Evolutionary conservation across 139 green algal species (phyloP), one percentile per base, ranked within the genome.

Genomic region (Chlamydomonas eustigma): DNA sequence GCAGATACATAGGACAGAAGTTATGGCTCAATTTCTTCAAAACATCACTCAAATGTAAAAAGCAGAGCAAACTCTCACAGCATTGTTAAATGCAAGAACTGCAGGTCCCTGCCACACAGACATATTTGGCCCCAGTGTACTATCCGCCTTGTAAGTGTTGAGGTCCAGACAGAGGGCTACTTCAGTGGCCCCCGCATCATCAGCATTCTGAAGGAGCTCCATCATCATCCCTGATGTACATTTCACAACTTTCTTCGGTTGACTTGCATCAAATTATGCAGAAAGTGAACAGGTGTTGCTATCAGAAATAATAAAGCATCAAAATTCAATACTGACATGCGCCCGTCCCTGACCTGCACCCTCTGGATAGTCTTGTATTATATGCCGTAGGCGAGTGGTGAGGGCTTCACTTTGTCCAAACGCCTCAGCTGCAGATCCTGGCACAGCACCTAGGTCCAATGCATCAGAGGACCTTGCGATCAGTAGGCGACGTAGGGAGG

Each of bases 391-490:
- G 5, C 91, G 79, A 2, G 89, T 94, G 2, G 91, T 96, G 5
- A 96, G 86, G 63, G 89, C 89, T 79, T 96, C 91, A 74, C 85
- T 89, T 86, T 96, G 91, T 0, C 91, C 91, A 80, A 94, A 96
- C 22, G 90, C 90, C 83, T 94, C 86, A 3, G 84, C 80, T 0
- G 77, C 81, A 32, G 66, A 51, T 1, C 51, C 52, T 37, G 51
- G 76, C 80, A 67, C 78, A 74, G 38, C 51, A 36, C 78, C 84
- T 32, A 93, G 77, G 1, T 80, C 64, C 64, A 93, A 73, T 12
- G 51, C 50, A 64, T 88, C 86, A 0, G 90, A 79, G 44, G 71
- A 77, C 4, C 75, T 74, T 1, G 86, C 86, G 32, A 95, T 83
- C 72, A 94, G 80, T 31, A 86, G 73, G 0, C 88, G 83, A 4